Conservation (phyloP, 805 yeast species). For the Candida dajiaensis region DNA sequence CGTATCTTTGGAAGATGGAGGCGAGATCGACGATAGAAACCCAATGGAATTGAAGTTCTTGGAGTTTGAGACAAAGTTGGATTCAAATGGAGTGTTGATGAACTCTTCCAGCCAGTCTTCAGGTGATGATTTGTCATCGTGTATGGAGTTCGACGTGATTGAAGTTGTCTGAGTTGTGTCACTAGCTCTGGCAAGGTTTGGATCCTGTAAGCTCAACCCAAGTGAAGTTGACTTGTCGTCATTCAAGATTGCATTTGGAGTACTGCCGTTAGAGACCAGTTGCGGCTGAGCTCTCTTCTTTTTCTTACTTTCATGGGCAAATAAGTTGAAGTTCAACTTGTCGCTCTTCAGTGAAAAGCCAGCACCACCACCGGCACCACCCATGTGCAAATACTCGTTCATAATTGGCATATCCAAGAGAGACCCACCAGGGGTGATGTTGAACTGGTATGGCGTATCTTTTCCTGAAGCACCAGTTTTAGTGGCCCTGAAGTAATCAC, state of each 20-base stretch:
- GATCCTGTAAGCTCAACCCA: conserved; percentile 1
- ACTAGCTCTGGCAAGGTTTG: background rate
- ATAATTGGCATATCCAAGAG: conserved; percentile 30
- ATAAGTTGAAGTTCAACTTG: conserved; percentile 14
- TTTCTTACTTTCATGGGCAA: conserved; percentile 9
- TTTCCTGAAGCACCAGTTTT: background rate
- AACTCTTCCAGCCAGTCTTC: conserved; percentile 70
- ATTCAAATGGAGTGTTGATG: conserved; percentile 59
- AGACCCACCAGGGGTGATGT: conserved; percentile 21
- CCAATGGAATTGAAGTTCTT: conserved; percentile 51
- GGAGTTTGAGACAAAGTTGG: conserved; percentile 41
- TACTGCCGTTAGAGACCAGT: background rate
- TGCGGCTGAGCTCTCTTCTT: background rate
- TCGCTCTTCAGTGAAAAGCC: conserved; percentile 25
- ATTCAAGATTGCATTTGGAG: conserved; percentile 1
- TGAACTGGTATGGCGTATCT: conserved; percentile 18
- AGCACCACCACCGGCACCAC: conserved; percentile 36
- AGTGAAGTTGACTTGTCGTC: conserved; percentile 3
- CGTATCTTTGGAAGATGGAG: conserved; percentile 13
- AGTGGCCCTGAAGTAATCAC: conserved; percentile 7
- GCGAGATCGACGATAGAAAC: conserved; percentile 29
- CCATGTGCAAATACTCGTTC: conserved; percentile 34
- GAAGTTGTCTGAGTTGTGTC: background rate
- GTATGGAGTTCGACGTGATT: conserved; percentile 12
- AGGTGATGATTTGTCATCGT: conserved; percentile 22